Percentiles rank a stretch among this genome's conserved stretches.
Evolutionary conservation across 306 rosid genomes (phyloP).

Genomic region (Fragaria ananassa): DNA sequence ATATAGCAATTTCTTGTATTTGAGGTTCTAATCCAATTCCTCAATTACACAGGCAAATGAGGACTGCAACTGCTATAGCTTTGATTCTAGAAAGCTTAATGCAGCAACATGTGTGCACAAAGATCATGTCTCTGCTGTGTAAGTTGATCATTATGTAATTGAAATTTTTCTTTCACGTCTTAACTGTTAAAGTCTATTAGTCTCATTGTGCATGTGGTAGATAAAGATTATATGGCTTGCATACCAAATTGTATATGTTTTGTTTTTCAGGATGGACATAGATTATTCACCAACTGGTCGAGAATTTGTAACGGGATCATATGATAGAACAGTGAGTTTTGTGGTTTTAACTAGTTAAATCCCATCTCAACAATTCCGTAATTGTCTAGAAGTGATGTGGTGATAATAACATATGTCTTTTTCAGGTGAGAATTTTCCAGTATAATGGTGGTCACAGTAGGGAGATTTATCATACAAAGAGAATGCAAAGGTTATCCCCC

Average conservation of each 20-base stretch:
- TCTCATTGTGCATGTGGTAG: not conserved
- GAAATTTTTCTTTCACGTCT: not conserved
- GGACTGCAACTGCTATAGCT: slow-evolving; percentile 71
- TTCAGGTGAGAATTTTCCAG: slow-evolving; percentile 78
- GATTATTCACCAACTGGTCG: slow-evolving; percentile 97
- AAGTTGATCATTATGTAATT: slow-evolving; percentile 27
- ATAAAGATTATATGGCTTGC: not conserved
- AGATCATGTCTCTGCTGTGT: slow-evolving; percentile 98
- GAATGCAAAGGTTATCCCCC: slow-evolving; percentile 81
- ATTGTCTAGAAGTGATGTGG: not conserved
- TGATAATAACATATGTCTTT: not conserved
- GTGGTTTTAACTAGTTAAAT: slow-evolving; percentile 12
- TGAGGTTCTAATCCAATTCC: slow-evolving; percentile 3
- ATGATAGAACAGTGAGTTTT: slow-evolving; percentile 91
- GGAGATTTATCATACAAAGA: slow-evolving; percentile 86
- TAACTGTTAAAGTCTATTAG: not conserved
- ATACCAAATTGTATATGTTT: not conserved
- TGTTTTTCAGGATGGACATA: slow-evolving; percentile 70
- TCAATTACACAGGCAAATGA: slow-evolving; percentile 42
- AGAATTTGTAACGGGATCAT: slow-evolving; percentile 96
- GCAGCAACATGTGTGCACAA: slow-evolving; percentile 86
- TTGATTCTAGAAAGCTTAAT: slow-evolving; percentile 64
- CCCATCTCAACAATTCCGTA: not conserved
- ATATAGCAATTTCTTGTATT: too few relatives aligned
- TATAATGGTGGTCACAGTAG: slow-evolving; percentile 91